Conservation (phyloP, 805 yeast species). For the Saccharomycopsis sp. region DNA sequence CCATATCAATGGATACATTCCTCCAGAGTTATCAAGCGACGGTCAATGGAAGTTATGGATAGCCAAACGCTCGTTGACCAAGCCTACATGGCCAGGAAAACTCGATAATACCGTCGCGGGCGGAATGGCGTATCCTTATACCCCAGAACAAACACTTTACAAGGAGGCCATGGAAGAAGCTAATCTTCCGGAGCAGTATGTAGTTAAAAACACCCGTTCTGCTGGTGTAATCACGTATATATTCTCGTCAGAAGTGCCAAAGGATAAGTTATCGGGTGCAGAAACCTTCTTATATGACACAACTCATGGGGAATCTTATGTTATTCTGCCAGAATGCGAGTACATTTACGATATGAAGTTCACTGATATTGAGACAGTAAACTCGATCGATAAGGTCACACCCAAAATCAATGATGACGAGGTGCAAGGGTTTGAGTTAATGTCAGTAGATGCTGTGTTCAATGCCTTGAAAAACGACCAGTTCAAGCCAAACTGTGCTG, state of each 20-base stretch:
- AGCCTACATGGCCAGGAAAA: constrained; percentile 86
- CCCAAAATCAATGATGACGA: constrained; percentile 70
- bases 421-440: constrained; percentile 62
- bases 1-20: constrained; percentile 76
- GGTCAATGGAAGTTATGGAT: constrained; percentile 64
- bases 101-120: constrained; percentile 95
- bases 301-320: constrained; percentile 37
- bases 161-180: constrained; percentile 94
- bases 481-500: constrained; percentile 87
- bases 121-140: constrained; percentile 79
- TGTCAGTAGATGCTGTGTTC: constrained; percentile 53
- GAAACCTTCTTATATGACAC: neutral
- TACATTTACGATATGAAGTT: constrained; percentile 67
- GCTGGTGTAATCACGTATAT: constrained; percentile 70
- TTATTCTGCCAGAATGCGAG: constrained; percentile 88
- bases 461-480: constrained; percentile 44
- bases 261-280: constrained; percentile 26
- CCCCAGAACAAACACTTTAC: constrained; percentile 64
- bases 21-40: constrained; percentile 33
- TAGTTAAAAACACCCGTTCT: constrained; percentile 37
- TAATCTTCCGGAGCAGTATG: constrained; percentile 52
- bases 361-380: constrained; percentile 27
- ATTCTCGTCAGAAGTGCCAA: constrained; percentile 33
- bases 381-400: constrained; percentile 23
- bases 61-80: constrained; percentile 69